A percentile compares a stretch with the other conserved stretches of the same genome.
These are phyloP conservation scores for Seiridium cupressi DNA, from an alignment of 2,329 filamentous ascomycete genomes.

Conservation along the genomic window DNA sequence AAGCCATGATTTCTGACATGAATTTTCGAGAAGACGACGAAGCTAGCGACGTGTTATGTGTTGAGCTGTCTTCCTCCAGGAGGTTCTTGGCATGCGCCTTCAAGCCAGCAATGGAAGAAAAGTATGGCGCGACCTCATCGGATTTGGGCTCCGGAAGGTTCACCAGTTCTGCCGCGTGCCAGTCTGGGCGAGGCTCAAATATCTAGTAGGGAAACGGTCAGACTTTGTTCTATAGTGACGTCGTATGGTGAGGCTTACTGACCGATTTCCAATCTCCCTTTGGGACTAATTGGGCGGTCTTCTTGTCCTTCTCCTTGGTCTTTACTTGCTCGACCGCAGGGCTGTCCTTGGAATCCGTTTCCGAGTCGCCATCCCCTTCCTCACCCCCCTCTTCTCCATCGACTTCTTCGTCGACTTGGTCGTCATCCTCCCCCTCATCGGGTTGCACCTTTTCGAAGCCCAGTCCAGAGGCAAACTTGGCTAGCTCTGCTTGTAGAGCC, in stretches of 20 bases:
- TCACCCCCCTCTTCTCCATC: slow-evolving; percentile 31
- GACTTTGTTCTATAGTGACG: slow-evolving; percentile 1
- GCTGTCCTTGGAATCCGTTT: slow-evolving; percentile 26
- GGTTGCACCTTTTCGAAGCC: slow-evolving; percentile 43
- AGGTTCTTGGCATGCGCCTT: slow-evolving; percentile 72
- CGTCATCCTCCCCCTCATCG: slow-evolving; percentile 35
- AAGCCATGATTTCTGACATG: slow-evolving; percentile 94
- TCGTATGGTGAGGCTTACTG: slow-evolving; percentile 31
- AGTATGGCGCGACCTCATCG: slow-evolving; percentile 43
- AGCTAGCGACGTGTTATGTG: slow-evolving; percentile 71
- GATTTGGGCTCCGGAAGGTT: slow-evolving; percentile 41
- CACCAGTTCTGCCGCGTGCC: slow-evolving; percentile 47
- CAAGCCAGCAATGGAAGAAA: slow-evolving; percentile 45
- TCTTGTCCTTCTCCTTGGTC: slow-evolving; percentile 21
- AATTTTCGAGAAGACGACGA: slow-evolving; percentile 91
- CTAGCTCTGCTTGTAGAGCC: slow-evolving; percentile 47
- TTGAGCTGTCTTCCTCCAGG: slow-evolving; percentile 72
- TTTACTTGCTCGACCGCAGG: slow-evolving; percentile 26
- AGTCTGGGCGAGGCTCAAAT: slow-evolving; percentile 58
- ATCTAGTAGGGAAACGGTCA: slow-evolving; percentile 32
- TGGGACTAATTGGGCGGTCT: slow-evolving; percentile 20
- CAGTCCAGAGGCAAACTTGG: slow-evolving; percentile 49
- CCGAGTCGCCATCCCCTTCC: slow-evolving; percentile 35
- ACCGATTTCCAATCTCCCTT: slow-evolving; percentile 38
- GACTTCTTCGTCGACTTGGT: slow-evolving; percentile 30